Evolutionary conservation across 2,329 filamentous ascomycete species (phyloP), one percentile per base, ranked within the genome.

Genomic region (Fusarium agapanthi): DNA sequence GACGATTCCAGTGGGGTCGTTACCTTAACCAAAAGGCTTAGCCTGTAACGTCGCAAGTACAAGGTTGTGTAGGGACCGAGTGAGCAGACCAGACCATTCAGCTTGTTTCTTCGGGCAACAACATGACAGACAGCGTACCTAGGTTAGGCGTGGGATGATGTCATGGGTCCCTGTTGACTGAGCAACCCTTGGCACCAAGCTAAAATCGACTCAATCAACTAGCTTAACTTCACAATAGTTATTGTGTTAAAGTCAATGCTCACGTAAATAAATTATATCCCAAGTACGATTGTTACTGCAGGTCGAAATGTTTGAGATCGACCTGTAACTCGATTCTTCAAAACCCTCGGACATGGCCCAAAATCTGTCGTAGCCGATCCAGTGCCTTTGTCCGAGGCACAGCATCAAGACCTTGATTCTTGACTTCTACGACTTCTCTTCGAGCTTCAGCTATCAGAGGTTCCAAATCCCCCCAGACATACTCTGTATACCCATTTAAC

Each of bases 381-480:
- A 84, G 75, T 11, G 83, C 81, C 53, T 69, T 79, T 22, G 76
- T 74, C 51, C 78, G 75, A 15, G 70, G 50, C 11, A 43, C 55
- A 22, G 58, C 60, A 58, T 51, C 38, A 53, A 58, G 34, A 58
- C 81, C 77, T 20, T 37, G 53, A 14, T 62, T 56, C 35, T 65
- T 56, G 30, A 85, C 78, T 32, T 83, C 78, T 53, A 86, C 81
- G 26, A 92, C 79, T 77, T 93, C 91, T 50, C 81, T 80, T 63
- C 82, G 83, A 8, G 91, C 91, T 67, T 88, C 85, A 55, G 84
- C 81, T 15, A 90, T 86, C 38, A 92, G 81, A 7, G 87, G 84
- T 35, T 85, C 80, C 26, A 93, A 79, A 63, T 88, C 89, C 26
- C 91, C 91, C 91, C 91, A 93, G 30, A 93, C 90, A 61, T 92